Percentiles rank a stretch among this genome's conserved stretches.
These are phyloP conservation scores for Trichoderma virens DNA, from an alignment of 495 filamentous ascomycete genomes.

Conservation along the genomic window DNA sequence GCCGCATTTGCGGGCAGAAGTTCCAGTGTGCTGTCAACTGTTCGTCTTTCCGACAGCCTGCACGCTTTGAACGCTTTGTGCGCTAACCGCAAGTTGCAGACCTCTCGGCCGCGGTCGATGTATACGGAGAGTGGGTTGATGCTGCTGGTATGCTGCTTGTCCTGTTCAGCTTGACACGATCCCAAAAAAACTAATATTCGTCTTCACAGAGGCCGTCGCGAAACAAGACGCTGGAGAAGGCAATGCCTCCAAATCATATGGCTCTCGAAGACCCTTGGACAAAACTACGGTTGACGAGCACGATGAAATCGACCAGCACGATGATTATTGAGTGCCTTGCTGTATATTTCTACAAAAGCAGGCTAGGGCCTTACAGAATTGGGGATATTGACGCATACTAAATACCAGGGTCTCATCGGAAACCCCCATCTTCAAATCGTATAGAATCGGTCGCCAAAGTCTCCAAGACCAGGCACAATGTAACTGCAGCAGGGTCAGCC, in stretches of 20 bases:
- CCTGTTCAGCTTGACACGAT: too few species aligned
- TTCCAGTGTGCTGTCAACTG: slow-evolving; percentile 92
- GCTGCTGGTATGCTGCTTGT: slow-evolving; percentile 61
- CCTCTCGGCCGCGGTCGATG: slow-evolving; percentile 82
- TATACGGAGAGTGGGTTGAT: slow-evolving; percentile 97
- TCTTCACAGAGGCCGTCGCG: slow-evolving; percentile 32
- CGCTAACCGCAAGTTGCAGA: slow-evolving; percentile 38
- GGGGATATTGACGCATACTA: slow-evolving; percentile 13
- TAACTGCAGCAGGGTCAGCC: slow-evolving; percentile 54
- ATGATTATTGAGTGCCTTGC: slow-evolving; percentile 23
- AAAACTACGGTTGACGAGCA: slow-evolving; percentile 11
- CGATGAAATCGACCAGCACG: slow-evolving; percentile 35
- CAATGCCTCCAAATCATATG: slow-evolving; percentile 22
- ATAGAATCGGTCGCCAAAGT: slow-evolving; percentile 96
- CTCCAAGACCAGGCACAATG: slow-evolving; percentile 89
- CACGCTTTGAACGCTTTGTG: not conserved
- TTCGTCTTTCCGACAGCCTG: slow-evolving; percentile 33
- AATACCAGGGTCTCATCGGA: slow-evolving; percentile 9
- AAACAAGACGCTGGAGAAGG: slow-evolving; percentile 29
- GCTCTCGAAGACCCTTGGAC: not conserved
- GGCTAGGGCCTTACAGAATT: slow-evolving; percentile 2
- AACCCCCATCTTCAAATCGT: slow-evolving; percentile 54
- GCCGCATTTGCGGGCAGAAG: slow-evolving; percentile 86
- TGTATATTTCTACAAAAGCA: not conserved
- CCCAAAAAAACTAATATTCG: slow-evolving; percentile 18